phyloP scores from a whole-genome alignment of 345 rosid genomes.

The Pseudoturritis turrita region DNA sequence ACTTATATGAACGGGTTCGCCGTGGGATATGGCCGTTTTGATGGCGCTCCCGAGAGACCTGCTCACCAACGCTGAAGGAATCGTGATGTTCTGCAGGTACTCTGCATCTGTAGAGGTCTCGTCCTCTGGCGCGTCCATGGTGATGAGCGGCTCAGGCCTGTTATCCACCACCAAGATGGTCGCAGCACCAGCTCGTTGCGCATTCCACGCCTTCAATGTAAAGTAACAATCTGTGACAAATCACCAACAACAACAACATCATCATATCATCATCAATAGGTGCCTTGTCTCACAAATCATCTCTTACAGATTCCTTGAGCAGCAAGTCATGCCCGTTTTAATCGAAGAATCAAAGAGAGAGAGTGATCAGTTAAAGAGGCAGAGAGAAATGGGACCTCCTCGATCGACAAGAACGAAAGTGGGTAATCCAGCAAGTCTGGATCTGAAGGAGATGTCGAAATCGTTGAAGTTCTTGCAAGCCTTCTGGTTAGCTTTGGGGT shows the following conservation, averaged over 20 bases:
- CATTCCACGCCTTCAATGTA: conserved; percentile 95
- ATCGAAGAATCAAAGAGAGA: not conserved
- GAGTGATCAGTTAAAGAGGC: not conserved
- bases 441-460: conserved; percentile 52
- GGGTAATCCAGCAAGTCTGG: conserved; percentile 74
- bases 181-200: conserved; percentile 91
- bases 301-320: not conserved
- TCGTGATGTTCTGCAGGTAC: conserved; percentile 86
- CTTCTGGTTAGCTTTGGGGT: conserved; percentile 69
- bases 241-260: not conserved
- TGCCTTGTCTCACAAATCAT: not conserved
- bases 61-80: conserved; percentile 87
- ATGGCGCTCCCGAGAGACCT: conserved; percentile 66
- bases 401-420: conserved; percentile 78
- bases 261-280: not conserved
- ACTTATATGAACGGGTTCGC: conserved; percentile 37
- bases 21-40: conserved; percentile 47
- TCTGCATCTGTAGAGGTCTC: conserved; percentile 50
- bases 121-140: conserved; percentile 90
- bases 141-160: conserved; percentile 75
- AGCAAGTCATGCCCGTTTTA: not conserved
- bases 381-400: conserved; percentile 54
- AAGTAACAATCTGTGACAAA: conserved; percentile 76
- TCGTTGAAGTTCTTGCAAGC: conserved; percentile 65
- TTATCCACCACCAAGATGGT: conserved; percentile 90